Evolutionary conservation across 1,284 basidiomycete genomes (phyloP).

Genomic region (Trichosporon inkin): DNA sequence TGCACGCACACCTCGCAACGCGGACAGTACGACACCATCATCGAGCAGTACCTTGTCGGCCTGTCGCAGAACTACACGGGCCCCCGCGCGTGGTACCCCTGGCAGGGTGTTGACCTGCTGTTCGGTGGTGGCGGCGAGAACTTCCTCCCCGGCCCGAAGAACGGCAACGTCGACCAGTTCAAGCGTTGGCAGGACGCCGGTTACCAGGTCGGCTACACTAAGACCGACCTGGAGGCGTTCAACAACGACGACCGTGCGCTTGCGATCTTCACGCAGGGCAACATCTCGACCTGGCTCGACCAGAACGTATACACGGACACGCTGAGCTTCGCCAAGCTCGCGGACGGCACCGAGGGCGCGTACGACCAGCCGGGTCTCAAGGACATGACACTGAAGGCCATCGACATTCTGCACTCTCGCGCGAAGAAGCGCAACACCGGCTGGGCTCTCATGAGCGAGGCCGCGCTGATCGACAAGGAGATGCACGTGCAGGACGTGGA

Average conservation of each 20-base stretch:
- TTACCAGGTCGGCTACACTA: conserved; percentile 49
- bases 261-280: conserved; percentile 49
- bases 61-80: conserved; percentile 41
- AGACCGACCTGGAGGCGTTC: conserved; percentile 44
- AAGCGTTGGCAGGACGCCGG: conserved; percentile 43
- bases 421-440: conserved; percentile 45
- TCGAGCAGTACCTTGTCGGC: conserved; percentile 49
- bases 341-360: conserved; percentile 39
- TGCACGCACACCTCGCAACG: conserved; percentile 47
- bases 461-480: conserved; percentile 51
- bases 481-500: conserved; percentile 50
- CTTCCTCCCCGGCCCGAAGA: conserved; percentile 40
- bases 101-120: conserved; percentile 46
- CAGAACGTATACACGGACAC: conserved; percentile 48
- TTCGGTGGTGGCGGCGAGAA: conserved; percentile 50
- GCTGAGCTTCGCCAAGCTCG: conserved; percentile 35
- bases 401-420: conserved; percentile 49
- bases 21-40: conserved; percentile 42
- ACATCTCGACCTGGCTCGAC: conserved; percentile 51
- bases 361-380: conserved; percentile 50
- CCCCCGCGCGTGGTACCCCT: conserved; percentile 38
- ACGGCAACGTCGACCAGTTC: conserved; percentile 49
- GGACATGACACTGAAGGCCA: conserved; percentile 53
- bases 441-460: conserved; percentile 52
- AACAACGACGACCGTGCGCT: conserved; percentile 47